A percentile compares a stretch with the other conserved stretches of the same genome.
Evolutionary conservation across 129 eudicot genomes (phyloP).

Genomic region (Scalesia atractyloides): DNA sequence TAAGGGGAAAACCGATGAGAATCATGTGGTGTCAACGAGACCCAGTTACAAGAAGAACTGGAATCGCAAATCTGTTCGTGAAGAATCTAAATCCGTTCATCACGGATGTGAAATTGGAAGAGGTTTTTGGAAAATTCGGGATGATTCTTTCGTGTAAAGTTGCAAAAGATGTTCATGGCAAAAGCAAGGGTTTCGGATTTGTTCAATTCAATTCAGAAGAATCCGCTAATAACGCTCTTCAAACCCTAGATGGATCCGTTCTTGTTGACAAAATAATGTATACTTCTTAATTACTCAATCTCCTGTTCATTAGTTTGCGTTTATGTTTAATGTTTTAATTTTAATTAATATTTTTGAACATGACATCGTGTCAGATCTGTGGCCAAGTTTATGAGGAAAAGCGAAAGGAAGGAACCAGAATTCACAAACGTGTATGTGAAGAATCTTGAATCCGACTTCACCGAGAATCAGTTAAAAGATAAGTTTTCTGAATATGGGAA

Average conservation of each 20-base stretch:
- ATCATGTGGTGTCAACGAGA: constrained; percentile 58
- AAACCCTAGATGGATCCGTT: constrained; percentile 39
- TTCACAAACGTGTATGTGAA: constrained; percentile 56
- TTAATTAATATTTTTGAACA: constrained; percentile 2
- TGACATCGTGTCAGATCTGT: constrained; percentile 45
- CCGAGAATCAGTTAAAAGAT: constrained; percentile 42
- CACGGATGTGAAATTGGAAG: constrained; percentile 39
- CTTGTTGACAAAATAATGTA: constrained; percentile 51
- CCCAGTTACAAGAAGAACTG: constrained; percentile 42
- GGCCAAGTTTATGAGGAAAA: constrained; percentile 50
- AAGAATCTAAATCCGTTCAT: constrained; percentile 47
- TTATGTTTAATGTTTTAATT: constrained; percentile 10
- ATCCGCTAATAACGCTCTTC: constrained; percentile 46
- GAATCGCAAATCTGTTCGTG: constrained; percentile 52
- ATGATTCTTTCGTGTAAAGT: constrained; percentile 52
- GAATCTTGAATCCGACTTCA: constrained; percentile 41
- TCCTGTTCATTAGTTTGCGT: not conserved
- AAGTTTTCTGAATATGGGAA: constrained; percentile 54
- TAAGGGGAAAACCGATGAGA: constrained; percentile 57
- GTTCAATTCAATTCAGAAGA: constrained; percentile 50
- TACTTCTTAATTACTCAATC: not conserved
- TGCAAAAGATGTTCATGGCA: constrained; percentile 46
- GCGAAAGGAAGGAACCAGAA: constrained; percentile 44
- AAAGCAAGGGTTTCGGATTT: constrained; percentile 61
- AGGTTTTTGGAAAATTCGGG: constrained; percentile 49